Conservation (phyloP, 495 filamentous ascomycete genomes). For the Extremus antarcticus region DNA sequence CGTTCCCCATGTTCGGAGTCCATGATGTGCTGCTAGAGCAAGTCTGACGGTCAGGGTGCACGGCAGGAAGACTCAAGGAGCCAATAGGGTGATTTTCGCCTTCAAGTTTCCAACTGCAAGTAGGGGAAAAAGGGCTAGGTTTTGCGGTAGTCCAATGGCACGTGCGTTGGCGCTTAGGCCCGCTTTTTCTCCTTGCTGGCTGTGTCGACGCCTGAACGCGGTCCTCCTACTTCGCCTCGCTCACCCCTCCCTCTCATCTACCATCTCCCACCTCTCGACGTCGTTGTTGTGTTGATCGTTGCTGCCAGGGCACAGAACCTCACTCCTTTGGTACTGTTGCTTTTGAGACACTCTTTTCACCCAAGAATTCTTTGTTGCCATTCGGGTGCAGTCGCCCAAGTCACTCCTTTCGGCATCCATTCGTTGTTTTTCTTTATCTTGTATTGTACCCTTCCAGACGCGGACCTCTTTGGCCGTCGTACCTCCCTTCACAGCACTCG, state of each 20-base stretch:
- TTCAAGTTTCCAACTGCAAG: neutral
- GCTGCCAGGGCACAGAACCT: constrained; percentile 10
- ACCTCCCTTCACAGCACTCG: neutral
- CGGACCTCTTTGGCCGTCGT: neutral
- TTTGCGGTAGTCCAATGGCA: no score
- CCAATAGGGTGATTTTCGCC: neutral
- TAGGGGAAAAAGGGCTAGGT: neutral
- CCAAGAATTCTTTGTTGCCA: neutral
- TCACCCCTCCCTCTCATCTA: neutral
- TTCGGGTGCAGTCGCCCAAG: neutral
- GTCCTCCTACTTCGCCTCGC: neutral
- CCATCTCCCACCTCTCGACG: neutral
- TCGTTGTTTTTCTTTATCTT: constrained; percentile 15
- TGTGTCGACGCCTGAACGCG: no score
- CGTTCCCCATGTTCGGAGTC: no score
- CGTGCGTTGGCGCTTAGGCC: no score
- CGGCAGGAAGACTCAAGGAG: neutral
- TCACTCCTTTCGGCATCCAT: constrained; percentile 4
- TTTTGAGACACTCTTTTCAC: neutral
- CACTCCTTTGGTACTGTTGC: constrained; percentile 19
- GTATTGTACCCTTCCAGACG: neutral
- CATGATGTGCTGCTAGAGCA: constrained; percentile 1
- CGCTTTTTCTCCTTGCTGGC: neutral
- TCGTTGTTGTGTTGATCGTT: neutral
- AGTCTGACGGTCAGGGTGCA: neutral